Base-by-base conservation (phyloP, 345 rosid genomes). In the Brassica incana region DNA sequence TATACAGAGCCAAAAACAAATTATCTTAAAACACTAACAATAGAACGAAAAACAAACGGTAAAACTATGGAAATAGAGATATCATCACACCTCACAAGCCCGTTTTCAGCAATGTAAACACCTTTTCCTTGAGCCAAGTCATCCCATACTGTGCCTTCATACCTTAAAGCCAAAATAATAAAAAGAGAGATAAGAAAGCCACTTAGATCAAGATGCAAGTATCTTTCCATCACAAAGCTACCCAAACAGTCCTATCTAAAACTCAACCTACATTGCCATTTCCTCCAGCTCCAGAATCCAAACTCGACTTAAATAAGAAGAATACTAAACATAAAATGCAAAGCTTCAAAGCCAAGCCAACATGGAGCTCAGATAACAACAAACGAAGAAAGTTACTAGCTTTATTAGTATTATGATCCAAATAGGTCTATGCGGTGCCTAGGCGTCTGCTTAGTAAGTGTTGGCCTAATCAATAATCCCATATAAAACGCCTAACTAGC, bases 111-210 rank as follows among this genome's bases (percentile, higher is more conserved):
- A 38, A 88, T 83, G 65, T 90, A 92, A 77, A 94, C 98, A 84
- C 98, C 98, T 85, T 92, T 94, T 5, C 97, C 98, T 78, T 88
- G 94, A 85, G 98, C 98, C 87, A 88, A 78, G 81, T 92, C 97
- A 90, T 94, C 97, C 97, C 97, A 94, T 27, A 94, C 87, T 12
- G 97, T 90, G 48, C 98, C 98, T 90, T 94, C 97, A 67, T 94
- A 92, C 85, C 98, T 94, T 75, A 25, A 15, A 80, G 45, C 76
- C 70, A 72, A 56, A 12, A 40, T 0, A 75, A 78, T 0, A 71
- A 43, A 50, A 58, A 50, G 32, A 58, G 30, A 69, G 32, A 74
- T 2, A 6, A 64, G 2, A 74, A 8, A 77, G 75, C 29, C 56
- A 67, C 48, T 38, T 23, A 65, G 6, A 70, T 33, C 70, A 62